Base-by-base conservation (phyloP, 495 filamentous ascomycete genomes). In the Hyphodiscus hymeniophilus region DNA sequence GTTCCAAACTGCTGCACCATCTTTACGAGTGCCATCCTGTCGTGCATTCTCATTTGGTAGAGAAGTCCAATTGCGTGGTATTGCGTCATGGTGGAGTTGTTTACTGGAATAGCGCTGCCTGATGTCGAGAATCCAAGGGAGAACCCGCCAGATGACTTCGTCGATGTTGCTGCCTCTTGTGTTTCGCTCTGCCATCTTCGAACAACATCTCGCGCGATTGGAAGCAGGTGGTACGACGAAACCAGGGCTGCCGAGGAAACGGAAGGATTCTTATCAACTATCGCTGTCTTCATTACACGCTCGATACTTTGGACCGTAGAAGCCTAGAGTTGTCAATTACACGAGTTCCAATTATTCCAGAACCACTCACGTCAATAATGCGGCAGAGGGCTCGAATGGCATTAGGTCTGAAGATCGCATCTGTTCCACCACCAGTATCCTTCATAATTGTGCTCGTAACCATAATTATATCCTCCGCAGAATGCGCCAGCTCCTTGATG, bases 381-480 rank as follows among this genome's bases (percentile, higher is more conserved):
- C 92, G 82, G 70, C 89, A 96, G 51, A 99, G 74, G 34, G 92
- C 90, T 48, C 92, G 78, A 61, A 99, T 97, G 44, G 92, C 92
- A 75, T 99, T 99, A 17, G 92, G 88, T 52, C 91, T 79, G 68
- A 94, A 99, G 39, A 99, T 77, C 36, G 91, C 86, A 60, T 97
- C 94, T 60, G 88, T 95, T 51, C 89, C 89, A 55, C 92, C 88
- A 45, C 89, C 88, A 6, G 91, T 95, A 63, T 99, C 92, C 72
- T 99, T 99, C 91, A 99, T 99, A 53, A 99, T 95, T 58, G 89
- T 95, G 68, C 86, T 90, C 18, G 92, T 99, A 43, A 95, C 91
- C 92, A 99, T 97, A 57, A 99, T 99, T 49, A 95, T 90, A 76
- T 99, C 92, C 67, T 97, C 90, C 23, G 94, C 91, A n/a, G 89